Evolutionary conservation across 306 rosid species (phyloP), one percentile per base, ranked within the genome.

Genomic region (Casuarina cunninghamiana): DNA sequence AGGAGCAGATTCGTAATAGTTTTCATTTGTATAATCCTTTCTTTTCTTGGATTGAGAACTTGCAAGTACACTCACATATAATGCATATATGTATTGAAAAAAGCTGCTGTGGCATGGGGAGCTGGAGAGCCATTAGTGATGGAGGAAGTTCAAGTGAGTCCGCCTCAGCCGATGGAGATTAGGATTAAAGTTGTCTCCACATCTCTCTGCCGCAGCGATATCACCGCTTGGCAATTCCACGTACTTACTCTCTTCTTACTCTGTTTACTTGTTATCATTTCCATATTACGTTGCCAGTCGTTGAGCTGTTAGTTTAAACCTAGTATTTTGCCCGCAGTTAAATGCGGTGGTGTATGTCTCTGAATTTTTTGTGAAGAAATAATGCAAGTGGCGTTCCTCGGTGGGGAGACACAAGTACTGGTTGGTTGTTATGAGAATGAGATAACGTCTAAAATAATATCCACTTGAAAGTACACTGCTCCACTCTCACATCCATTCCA

Each of bases 61-160:
- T 44, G 50, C 10, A 46, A 46, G 10, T 46, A 46, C 10, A 7
- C 50, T 46, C 10, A 46, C 50, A 2, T 46, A 2, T 9, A 46
- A 26, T 26, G 32, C 10, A 5, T 46, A 6, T 46, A 8, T 46
- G 10, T 2, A 46, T 2, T 8, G 21, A 1, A 19, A 5, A 71
- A 81, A 94, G 98, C 97, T 84, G 97, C 98, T 74, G 92, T 95
- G 77, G 97, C 98, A 70, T 95, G 95, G 93, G 93, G 90, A 86
- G 90, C 97, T 75, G 97, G 97, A 75, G 75, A 89, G 72, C 66
- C 96, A 19, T 82, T 95, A 87, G 95, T 91, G 80, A 83, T 92
- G 8, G 97, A 95, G 77, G 83, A 88, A 76, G 97, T 95, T 32
- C 71, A 92, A 77, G 89, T 95, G 21, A 84, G 85, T 68, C 98